Evolutionary conservation across 2,329 filamentous ascomycete species (phyloP).

Genomic region (Penicillium sp.): DNA sequence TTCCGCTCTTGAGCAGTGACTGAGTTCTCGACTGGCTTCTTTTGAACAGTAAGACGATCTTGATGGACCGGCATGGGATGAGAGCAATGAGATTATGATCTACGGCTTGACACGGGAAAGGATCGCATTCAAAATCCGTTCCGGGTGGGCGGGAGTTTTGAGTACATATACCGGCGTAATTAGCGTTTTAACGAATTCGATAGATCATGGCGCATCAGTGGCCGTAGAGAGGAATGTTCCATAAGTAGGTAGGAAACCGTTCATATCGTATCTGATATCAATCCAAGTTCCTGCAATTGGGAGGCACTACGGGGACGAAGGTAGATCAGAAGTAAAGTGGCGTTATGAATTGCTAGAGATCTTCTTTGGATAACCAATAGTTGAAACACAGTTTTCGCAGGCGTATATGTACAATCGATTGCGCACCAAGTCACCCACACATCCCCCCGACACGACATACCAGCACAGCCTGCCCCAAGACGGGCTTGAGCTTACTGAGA

Average conservation of each 20-base stretch:
- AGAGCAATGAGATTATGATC: conserved; percentile 17
- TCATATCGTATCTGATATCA: no score
- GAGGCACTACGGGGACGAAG: neutral
- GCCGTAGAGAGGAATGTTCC: neutral
- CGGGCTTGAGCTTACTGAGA: neutral
- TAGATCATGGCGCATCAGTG: conserved; percentile 20
- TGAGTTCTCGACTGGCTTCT: neutral
- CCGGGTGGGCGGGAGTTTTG: conserved; percentile 18
- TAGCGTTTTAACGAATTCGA: conserved; percentile 42
- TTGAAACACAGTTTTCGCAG: conserved; percentile 28
- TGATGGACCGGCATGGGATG: neutral
- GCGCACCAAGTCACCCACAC: conserved; percentile 16
- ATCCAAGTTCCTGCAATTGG: no score
- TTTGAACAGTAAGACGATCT: neutral
- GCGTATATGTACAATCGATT: conserved; percentile 39
- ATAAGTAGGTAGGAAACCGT: no score
- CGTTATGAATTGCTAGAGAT: neutral
- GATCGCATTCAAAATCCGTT: conserved; percentile 1
- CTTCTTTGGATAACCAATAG: conserved; percentile 8
- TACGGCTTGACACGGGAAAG: conserved; percentile 17
- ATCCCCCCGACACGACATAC: conserved; percentile 22
- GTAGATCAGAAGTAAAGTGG: neutral
- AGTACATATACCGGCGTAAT: conserved; percentile 35
- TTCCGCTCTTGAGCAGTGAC: neutral
- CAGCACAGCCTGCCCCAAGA: conserved; percentile 15